A percentile compares a stretch with the other conserved stretches of the same genome.
Conservation (phyloP, 1,284 basidiomycete species). For the Mycena sp. region DNA sequence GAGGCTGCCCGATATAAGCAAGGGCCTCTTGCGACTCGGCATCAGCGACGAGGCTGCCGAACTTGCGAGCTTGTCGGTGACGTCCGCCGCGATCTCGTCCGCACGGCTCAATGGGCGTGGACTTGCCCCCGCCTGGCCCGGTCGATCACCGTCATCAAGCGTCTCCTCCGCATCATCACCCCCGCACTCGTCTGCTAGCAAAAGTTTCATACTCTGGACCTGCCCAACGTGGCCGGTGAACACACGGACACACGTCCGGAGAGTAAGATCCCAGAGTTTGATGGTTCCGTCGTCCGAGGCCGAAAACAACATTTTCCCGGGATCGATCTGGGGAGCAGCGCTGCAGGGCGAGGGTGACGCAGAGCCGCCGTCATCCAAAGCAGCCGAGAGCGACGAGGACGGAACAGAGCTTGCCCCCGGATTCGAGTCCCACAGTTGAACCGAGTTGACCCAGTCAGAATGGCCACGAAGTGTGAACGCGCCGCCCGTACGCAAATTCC, state of each 20-base stretch:
- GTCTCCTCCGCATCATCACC: conserved; percentile 44
- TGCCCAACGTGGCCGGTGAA: conserved; percentile 95
- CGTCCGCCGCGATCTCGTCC: background rate
- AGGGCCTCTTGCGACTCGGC: conserved; percentile 56
- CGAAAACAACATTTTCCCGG: conserved; percentile 95
- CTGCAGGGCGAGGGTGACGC: conserved; percentile 34
- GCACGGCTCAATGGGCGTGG: conserved; percentile 15
- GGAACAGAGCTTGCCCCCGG: conserved; percentile 39
- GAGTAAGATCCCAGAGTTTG: conserved; percentile 92
- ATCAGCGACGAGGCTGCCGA: conserved; percentile 7
- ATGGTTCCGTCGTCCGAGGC: conserved; percentile 96
- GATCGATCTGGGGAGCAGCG: conserved; percentile 65
- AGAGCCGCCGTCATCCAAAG: conserved; percentile 15
- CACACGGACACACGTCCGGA: conserved; percentile 83
- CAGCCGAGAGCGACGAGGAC: conserved; percentile 20
- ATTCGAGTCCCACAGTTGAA: conserved; percentile 91
- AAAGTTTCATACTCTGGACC: conserved; percentile 90
- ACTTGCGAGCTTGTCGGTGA: conserved; percentile 22
- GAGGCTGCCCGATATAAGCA: conserved; percentile 90
- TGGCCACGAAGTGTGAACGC: conserved; percentile 95
- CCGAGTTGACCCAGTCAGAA: conserved; percentile 96
- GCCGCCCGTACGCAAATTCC: conserved; percentile 94
- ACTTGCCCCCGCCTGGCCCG: conserved; percentile 12
- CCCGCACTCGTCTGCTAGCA: conserved; percentile 67
- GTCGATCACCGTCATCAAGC: conserved; percentile 24